These are phyloP conservation scores for Venturia aucupariae DNA, from an alignment of 2,329 filamentous ascomycete genomes.

Conservation along the genomic window DNA sequence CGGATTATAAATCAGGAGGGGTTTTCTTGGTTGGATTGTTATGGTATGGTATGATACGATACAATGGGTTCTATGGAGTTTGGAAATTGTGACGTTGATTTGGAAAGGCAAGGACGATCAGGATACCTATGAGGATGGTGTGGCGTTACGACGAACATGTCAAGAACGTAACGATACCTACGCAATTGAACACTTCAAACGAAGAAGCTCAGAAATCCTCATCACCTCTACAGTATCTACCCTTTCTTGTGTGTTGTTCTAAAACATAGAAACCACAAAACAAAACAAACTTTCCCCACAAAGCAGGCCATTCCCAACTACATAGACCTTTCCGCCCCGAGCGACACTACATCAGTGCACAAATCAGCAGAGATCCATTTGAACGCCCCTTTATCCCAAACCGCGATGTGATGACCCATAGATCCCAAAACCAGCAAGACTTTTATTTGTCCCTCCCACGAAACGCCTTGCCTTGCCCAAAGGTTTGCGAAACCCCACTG, in stretches of 20 bases:
- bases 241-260: neutral
- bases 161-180: neutral
- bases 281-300: neutral
- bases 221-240: neutral
- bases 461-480: neutral
- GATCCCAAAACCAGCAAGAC: neutral
- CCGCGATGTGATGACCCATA: neutral
- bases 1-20: too few species aligned
- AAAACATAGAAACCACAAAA: neutral
- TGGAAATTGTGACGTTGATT: neutral
- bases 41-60: neutral
- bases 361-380: neutral
- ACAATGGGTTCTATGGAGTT: neutral
- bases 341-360: neutral
- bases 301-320: neutral
- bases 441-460: neutral
- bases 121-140: too few species aligned
- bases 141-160: neutral
- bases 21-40: too few species aligned
- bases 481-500: neutral
- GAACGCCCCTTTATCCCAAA: neutral
- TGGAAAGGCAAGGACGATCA: neutral
- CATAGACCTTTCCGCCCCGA: too few species aligned
- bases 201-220: too few species aligned
- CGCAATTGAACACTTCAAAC: neutral